A percentile compares a stretch with the other conserved stretches of the same genome.
phyloP scores from a whole-genome alignment of 2,329 filamentous ascomycete species.

The Penicillium verrucosum region DNA sequence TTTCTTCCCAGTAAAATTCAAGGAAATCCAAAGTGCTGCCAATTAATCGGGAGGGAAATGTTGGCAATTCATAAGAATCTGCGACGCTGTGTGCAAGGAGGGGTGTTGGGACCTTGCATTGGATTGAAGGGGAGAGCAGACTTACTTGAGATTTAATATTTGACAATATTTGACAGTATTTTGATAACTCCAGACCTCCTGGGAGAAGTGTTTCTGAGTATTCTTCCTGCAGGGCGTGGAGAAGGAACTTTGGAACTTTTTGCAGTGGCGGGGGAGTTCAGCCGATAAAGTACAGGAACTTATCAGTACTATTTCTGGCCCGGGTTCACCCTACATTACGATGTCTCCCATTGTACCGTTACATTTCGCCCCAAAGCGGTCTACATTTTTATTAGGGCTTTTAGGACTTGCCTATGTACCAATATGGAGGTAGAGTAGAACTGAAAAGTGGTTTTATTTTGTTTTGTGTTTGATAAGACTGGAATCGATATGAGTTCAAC shows the following conservation, averaged over 20 bases:
- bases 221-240: neutral
- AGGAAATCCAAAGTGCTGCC: neutral
- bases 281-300: conserved; percentile 6
- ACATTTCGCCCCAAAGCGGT: conserved; percentile 7
- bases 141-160: neutral
- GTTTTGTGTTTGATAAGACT: too few relatives aligned
- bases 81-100: conserved; percentile 22
- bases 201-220: neutral
- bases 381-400: neutral
- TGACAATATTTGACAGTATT: neutral
- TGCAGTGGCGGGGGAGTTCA: conserved; percentile 8
- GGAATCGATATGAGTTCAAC: too few relatives aligned
- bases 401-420: neutral
- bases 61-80: conserved; percentile 19
- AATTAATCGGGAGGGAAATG: neutral
- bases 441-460: too few relatives aligned
- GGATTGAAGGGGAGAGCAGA: neutral
- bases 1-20: neutral
- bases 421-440: neutral
- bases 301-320: conserved; percentile 1
- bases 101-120: conserved; percentile 1
- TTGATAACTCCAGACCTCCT: neutral
- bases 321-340: neutral
- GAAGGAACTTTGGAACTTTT: conserved; percentile 8
- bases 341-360: neutral